A percentile compares a stretch with the other conserved stretches of the same genome.
phyloP scores from a whole-genome alignment of 2,329 filamentous ascomycete species.

The Daldinia sp. region DNA sequence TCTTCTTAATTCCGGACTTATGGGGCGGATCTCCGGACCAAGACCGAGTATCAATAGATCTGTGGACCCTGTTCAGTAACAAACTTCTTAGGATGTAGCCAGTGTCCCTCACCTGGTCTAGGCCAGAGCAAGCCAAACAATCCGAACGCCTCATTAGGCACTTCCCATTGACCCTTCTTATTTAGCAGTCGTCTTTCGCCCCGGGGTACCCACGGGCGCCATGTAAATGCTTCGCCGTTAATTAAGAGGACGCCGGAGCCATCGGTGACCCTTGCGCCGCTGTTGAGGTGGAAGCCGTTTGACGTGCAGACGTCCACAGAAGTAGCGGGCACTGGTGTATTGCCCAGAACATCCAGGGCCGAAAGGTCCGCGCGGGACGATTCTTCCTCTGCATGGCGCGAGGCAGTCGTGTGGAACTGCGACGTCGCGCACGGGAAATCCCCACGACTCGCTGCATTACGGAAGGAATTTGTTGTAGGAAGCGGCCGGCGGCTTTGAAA shows the following conservation, averaged over 20 bases:
- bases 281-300: slow-evolving; percentile 89
- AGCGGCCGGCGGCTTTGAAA: slow-evolving; percentile 27
- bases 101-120: slow-evolving; percentile 74
- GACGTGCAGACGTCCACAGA: slow-evolving; percentile 84
- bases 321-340: slow-evolving; percentile 81
- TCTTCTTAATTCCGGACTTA: slow-evolving; percentile 79
- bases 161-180: slow-evolving; percentile 83
- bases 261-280: slow-evolving; percentile 76
- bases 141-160: slow-evolving; percentile 77
- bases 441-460: slow-evolving; percentile 18
- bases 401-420: slow-evolving; percentile 44
- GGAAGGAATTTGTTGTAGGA: slow-evolving; percentile 11
- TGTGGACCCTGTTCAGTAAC: slow-evolving; percentile 50
- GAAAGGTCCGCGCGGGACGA: slow-evolving; percentile 72
- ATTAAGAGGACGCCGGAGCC: slow-evolving; percentile 82
- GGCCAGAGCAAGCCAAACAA: slow-evolving; percentile 85
- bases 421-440: slow-evolving; percentile 23
- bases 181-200: slow-evolving; percentile 70
- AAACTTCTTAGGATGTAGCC: background rate
- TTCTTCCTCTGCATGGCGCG: slow-evolving; percentile 38
- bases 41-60: slow-evolving; percentile 92
- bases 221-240: slow-evolving; percentile 87
- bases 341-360: slow-evolving; percentile 81
- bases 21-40: slow-evolving; percentile 78
- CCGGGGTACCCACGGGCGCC: slow-evolving; percentile 80